A percentile compares a stretch with the other conserved stretches of the same genome.
These are phyloP conservation scores for Pseudogymnoascus sp. DNA, from an alignment of 2,329 filamentous ascomycete genomes.

Conservation along the genomic window DNA sequence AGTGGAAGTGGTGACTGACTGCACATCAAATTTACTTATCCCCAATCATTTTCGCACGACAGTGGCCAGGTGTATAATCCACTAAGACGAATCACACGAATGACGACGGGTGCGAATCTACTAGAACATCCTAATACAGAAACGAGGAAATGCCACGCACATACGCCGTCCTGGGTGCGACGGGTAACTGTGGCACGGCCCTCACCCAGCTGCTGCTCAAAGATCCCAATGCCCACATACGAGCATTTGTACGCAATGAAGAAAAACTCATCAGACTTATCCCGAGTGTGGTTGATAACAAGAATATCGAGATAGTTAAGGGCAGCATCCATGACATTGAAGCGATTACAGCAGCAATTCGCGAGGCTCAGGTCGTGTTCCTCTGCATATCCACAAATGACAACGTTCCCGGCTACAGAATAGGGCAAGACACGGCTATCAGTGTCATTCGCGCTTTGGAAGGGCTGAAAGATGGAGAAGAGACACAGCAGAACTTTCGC, in stretches of 20 bases:
- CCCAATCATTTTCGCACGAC: too few species aligned
- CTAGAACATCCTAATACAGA: too few species aligned
- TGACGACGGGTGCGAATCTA: too few species aligned
- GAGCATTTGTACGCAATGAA: slow-evolving; percentile 37
- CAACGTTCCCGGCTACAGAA: slow-evolving; percentile 34
- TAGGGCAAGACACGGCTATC: slow-evolving; percentile 30
- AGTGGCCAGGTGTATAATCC: too few species aligned
- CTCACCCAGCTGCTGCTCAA: slow-evolving; percentile 34
- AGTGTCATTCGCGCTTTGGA: slow-evolving; percentile 31
- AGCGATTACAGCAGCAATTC: slow-evolving; percentile 31
- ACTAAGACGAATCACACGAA: too few species aligned
- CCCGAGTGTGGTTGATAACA: slow-evolving; percentile 27
- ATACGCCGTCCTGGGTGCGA: slow-evolving; percentile 35
- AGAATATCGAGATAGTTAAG: slow-evolving; percentile 33
- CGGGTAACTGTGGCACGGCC: slow-evolving; percentile 36
- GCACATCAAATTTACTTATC: too few species aligned
- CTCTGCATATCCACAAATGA: slow-evolving; percentile 33
- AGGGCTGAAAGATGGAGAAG: slow-evolving; percentile 16
- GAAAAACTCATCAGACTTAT: slow-evolving; percentile 30
- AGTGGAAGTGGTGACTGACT: too few species aligned
- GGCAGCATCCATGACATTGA: slow-evolving; percentile 33
- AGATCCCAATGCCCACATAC: slow-evolving; percentile 24
- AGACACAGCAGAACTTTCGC: background rate
- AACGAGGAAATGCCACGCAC: slow-evolving; percentile 9
- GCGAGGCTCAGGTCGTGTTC: slow-evolving; percentile 29